Evolutionary conservation across 352 stramenopile species (phyloP).

Genomic region (Phytophthora gonapodyides): DNA sequence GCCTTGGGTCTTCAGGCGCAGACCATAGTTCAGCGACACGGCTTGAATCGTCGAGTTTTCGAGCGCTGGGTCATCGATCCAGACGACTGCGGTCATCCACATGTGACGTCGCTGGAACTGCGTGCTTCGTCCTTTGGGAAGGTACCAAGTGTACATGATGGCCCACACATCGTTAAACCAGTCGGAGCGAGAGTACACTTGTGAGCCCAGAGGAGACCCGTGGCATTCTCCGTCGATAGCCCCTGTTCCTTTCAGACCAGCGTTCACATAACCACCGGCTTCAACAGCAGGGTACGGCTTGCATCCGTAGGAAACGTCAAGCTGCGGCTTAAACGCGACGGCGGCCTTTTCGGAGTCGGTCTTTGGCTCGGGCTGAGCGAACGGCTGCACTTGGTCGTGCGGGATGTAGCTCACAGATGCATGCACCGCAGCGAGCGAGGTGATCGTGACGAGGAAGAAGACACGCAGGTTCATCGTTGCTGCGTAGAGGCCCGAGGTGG

Average conservation of each 20-base stretch:
- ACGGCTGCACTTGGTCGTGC: conserved; percentile 20
- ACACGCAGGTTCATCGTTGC: conserved; percentile 8
- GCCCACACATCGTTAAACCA: conserved; percentile 27
- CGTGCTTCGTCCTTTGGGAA: conserved; percentile 27
- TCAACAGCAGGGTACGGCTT: conserved; percentile 17
- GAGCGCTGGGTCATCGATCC: conserved; percentile 36
- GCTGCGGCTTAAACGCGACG: conserved; percentile 18
- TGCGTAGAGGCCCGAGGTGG: background rate
- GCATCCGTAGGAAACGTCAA: conserved; percentile 17
- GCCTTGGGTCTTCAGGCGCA: conserved; percentile 2
- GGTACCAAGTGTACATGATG: conserved; percentile 47
- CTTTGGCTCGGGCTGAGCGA: conserved; percentile 7
- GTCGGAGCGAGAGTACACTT: conserved; percentile 28
- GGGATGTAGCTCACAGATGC: conserved; percentile 15
- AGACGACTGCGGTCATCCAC: conserved; percentile 47
- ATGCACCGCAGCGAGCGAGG: background rate
- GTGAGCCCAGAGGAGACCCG: conserved; percentile 17
- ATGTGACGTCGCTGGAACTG: conserved; percentile 26
- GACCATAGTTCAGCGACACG: conserved; percentile 22
- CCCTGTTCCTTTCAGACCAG: background rate
- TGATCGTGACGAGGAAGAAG: conserved; percentile 1
- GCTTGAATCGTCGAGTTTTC: conserved; percentile 22
- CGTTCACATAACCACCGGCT: conserved; percentile 2
- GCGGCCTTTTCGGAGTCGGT: conserved; percentile 18
- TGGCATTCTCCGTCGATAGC: conserved; percentile 5